Evolutionary conservation across 441 rosid genomes (phyloP), one percentile per base, ranked within the genome.

Genomic region (Mallotus repandus): DNA sequence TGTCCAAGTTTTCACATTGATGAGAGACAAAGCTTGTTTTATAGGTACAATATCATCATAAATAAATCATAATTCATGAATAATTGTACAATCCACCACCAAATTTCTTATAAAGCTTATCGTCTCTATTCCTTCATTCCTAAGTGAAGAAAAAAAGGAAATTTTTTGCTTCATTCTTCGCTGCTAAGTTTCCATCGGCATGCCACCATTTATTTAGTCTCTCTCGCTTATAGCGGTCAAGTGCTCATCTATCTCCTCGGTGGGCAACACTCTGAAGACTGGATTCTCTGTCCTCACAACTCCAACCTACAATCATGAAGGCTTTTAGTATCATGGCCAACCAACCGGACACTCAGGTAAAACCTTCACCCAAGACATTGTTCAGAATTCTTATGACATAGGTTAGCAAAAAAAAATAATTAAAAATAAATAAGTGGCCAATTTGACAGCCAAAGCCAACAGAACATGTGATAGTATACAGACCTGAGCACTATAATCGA

Each of bases 181-280:
- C 54, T 50, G 12, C 41, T 6, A 14, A 10, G 38, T 1, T 66
- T 16, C 55, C 9, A 13, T 18, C 16, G 9, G 21, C 35, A 12
- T 22, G 15, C 22, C 41, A 49, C 52, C 46, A 32, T 4, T 4
- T 38, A 38, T 68, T 55, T 22, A 72, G 68, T 93, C 98, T 4
- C 97, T 96, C 83, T 95, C 98, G 53, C 93, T 92, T 60, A 93
- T 95, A 70, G 98, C 95, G 19, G 97, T 93, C 83, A 93, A 78
- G 76, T 95, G 97, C 69, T 89, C 98, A 18, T 95, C 98, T 0
- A 95, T 90, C 79, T 95, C 99, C 79, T 88, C 99, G 0, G 91
- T 89, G 67, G 89, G 81, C 86, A 95, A 69, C 22, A 79, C 89
- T 66, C 87, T 87, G 84, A 95, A 93, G 75, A 86, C 81, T 15